Conservation (phyloP, 768 basidiomycete genomes). For the Russula emetica region DNA sequence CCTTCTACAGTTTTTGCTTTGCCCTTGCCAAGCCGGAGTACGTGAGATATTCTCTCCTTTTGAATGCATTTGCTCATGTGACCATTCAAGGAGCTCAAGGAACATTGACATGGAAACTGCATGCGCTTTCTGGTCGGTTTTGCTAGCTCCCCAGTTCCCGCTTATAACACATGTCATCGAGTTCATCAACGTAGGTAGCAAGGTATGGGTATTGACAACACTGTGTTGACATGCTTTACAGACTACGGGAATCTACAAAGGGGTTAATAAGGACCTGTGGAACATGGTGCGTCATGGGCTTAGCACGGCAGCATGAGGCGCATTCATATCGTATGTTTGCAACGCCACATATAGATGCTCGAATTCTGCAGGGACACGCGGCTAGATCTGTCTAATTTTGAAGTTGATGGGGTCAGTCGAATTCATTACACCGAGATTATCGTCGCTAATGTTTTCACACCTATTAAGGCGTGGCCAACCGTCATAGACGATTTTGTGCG, state of each 20-base stretch:
- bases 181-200: slow-evolving; percentile 55
- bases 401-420: slow-evolving; percentile 61
- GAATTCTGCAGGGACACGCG: slow-evolving; percentile 69
- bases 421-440: slow-evolving; percentile 30
- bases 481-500: slow-evolving; percentile 72
- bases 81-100: slow-evolving; percentile 50
- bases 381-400: slow-evolving; percentile 60
- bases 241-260: slow-evolving; percentile 60
- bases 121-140: slow-evolving; percentile 69
- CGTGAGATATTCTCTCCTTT: slow-evolving; percentile 33
- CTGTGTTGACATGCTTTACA: slow-evolving; percentile 23
- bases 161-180: slow-evolving; percentile 59
- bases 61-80: not conserved
- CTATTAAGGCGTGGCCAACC: slow-evolving; percentile 73
- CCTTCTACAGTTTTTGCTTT: slow-evolving; percentile 71
- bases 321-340: not conserved
- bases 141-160: slow-evolving; percentile 62
- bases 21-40: slow-evolving; percentile 66
- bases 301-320: not conserved
- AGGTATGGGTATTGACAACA: not conserved
- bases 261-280: slow-evolving; percentile 83
- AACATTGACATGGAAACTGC: slow-evolving; percentile 86
- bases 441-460: slow-evolving; percentile 4
- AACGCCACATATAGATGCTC: slow-evolving; percentile 48
- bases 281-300: slow-evolving; percentile 54